Base-by-base conservation (phyloP, 177 flowering plant species). In the Vitis hybrid region DNA sequence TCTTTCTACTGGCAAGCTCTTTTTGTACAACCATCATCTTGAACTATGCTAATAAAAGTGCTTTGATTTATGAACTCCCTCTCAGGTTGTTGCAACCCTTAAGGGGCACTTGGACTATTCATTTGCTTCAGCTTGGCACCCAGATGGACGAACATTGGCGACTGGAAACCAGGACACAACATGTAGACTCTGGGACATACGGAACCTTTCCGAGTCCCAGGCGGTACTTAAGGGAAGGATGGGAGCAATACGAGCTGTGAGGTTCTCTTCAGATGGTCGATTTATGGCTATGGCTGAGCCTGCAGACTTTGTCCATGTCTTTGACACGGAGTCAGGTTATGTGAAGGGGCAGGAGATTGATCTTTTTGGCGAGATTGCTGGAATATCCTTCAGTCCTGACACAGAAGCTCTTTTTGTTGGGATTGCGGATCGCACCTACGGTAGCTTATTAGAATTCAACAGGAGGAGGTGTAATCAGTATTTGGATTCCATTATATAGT, bases 281-380 rank as follows among this genome's bases (percentile, higher is more conserved):
- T 94, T 88, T 76, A 69, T 94, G 90, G 97, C 97, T 3, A 90
- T 91, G 94, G 92, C 97, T 9, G 98, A 94, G 82, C 90, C 97
- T 3, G 98, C 98, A 10, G 98, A 94, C 78, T 94, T 92, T 67
- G 91, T 94, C 65, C 97, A 92, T 63, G 72, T 94, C 29, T 85
- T 80, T n/a, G 90, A 90, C 64, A 74, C 90, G 1, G 55, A 76
- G 15, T 75, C 92, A 3, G 91, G 85, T 39, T 92, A 87, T 68
- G 62, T 58, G 21, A 75, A 64, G 48, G 77, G 56, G 3, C 98
- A 94, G 73, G 97, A 90, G 70, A 88, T 94, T 7, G 98, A 94
- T 71, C 69, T 90, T 51, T 94, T 94, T 73, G 98, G 98, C 1
- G 98, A 94, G 80, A 90, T 94, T 66, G 97, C 90, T 5, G 98